Evolutionary conservation across 2,329 filamentous ascomycete genomes (phyloP).

Genomic region (Seiridium cupressi): DNA sequence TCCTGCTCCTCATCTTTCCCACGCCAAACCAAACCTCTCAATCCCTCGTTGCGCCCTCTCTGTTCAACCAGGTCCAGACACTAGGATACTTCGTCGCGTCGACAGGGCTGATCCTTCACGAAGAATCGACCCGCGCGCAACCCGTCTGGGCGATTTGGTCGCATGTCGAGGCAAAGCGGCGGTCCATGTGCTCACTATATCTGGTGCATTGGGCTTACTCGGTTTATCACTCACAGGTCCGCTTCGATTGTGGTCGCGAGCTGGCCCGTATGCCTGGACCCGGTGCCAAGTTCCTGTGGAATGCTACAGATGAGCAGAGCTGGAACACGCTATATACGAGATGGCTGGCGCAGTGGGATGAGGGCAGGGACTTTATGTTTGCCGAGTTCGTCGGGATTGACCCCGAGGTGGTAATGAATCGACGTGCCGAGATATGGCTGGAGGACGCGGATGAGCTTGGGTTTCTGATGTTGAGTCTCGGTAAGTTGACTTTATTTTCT

Average conservation of each 20-base stretch:
- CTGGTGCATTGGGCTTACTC: conserved; percentile 37
- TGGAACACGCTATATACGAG: conserved; percentile 30
- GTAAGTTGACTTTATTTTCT: neutral
- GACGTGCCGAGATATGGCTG: conserved; percentile 34
- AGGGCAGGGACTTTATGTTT: conserved; percentile 23
- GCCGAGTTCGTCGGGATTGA: conserved; percentile 29
- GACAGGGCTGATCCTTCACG: conserved; percentile 31
- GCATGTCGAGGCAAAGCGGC: conserved; percentile 56
- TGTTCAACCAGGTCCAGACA: conserved; percentile 29
- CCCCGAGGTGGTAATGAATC: conserved; percentile 26
- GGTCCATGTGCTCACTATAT: conserved; percentile 32
- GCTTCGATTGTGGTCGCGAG: conserved; percentile 31
- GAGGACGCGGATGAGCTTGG: conserved; percentile 41
- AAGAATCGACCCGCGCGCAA: conserved; percentile 26
- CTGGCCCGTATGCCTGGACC: conserved; percentile 36
- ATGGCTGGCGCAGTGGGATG: conserved; percentile 32
- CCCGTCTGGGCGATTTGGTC: conserved; percentile 35
- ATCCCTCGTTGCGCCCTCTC: conserved; percentile 18
- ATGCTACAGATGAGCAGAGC: conserved; percentile 26
- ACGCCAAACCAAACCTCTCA: conserved; percentile 17
- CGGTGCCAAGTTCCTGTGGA: conserved; percentile 36
- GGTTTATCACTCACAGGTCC: conserved; percentile 27
- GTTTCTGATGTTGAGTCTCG: conserved; percentile 34
- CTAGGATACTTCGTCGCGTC: conserved; percentile 27
- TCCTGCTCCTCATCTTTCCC: conserved; percentile 36